Percentiles rank a stretch among this genome's conserved stretches.
Conservation (phyloP, 2,329 filamentous ascomycete species). For the Zarea fungicola region DNA sequence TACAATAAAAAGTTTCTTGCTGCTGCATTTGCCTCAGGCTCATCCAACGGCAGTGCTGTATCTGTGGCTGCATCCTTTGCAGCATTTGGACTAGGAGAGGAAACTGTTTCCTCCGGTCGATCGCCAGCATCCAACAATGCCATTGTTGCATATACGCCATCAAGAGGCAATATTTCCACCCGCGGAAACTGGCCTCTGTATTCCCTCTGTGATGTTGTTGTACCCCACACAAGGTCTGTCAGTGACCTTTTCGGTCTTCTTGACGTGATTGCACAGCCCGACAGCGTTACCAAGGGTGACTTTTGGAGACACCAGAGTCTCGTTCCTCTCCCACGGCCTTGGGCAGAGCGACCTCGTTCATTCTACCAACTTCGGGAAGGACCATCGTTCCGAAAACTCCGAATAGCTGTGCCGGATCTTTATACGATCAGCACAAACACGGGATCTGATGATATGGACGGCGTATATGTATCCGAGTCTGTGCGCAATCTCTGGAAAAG, state of each 20-base stretch:
- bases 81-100: conserved; percentile 46
- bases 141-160: conserved; percentile 49
- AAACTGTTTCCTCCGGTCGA: conserved; percentile 50
- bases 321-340: conserved; percentile 31
- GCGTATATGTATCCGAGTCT: conserved; percentile 17
- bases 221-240: conserved; percentile 45
- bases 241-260: conserved; percentile 43
- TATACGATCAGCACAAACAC: background rate
- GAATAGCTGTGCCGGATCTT: conserved; percentile 23
- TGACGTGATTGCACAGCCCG: conserved; percentile 38
- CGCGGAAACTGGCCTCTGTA: conserved; percentile 50
- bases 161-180: conserved; percentile 43
- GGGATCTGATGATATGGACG: background rate
- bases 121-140: conserved; percentile 50
- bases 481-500: conserved; percentile 21
- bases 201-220: conserved; percentile 47
- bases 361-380: conserved; percentile 24
- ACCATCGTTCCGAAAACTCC: conserved; percentile 33
- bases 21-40: conserved; percentile 49
- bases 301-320: conserved; percentile 48
- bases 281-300: conserved; percentile 39
- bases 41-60: conserved; percentile 49
- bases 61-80: conserved; percentile 45
- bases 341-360: conserved; percentile 26
- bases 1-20: conserved; percentile 48